Conservation (phyloP, 306 rosid species). For the Dalbergia cultrata region DNA sequence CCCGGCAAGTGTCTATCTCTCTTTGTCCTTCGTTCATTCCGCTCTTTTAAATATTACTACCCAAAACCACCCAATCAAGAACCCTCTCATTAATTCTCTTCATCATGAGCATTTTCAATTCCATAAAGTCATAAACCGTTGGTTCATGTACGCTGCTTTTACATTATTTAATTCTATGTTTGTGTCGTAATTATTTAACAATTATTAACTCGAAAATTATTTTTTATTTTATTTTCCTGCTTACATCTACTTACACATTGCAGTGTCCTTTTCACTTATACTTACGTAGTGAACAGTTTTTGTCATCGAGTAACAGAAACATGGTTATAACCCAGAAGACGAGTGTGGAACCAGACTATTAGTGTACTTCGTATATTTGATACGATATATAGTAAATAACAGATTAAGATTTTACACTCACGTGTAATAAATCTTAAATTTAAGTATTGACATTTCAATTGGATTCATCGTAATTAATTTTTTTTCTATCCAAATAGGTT, state of each 20-base stretch:
- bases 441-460: background rate
- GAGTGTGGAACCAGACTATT: constrained; percentile 1
- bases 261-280: constrained; percentile 39
- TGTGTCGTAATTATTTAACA: background rate
- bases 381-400: background rate
- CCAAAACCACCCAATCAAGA: background rate
- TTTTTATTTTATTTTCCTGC: background rate
- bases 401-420: background rate
- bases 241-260: background rate
- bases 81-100: background rate
- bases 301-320: constrained; percentile 32
- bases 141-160: background rate
- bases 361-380: constrained; percentile 8
- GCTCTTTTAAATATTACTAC: background rate
- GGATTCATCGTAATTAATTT: background rate
- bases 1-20: constrained; percentile 13
- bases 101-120: background rate
- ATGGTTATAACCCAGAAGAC: constrained; percentile 37
- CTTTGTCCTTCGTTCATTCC: constrained; percentile 38
- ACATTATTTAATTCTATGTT: background rate
- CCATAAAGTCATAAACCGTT: background rate
- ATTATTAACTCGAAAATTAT: background rate
- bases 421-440: background rate
- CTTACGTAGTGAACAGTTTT: constrained; percentile 28
- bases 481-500: background rate